phyloP scores from a whole-genome alignment of 2,329 filamentous ascomycete genomes.

The Calonectria naviculata region DNA sequence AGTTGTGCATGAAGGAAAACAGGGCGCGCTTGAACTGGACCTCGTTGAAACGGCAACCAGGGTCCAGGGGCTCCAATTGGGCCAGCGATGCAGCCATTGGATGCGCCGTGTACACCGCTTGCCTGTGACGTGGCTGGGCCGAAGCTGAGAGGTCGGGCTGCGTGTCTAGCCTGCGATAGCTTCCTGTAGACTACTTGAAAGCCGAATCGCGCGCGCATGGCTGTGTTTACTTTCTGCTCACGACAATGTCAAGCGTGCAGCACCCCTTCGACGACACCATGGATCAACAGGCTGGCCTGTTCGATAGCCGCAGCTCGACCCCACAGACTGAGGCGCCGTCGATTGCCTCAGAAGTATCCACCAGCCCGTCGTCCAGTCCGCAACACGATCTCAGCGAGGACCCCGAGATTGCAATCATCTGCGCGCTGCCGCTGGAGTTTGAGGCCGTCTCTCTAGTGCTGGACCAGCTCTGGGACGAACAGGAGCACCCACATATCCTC shows the following conservation, averaged over 20 bases:
- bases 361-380: not conserved
- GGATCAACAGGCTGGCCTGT: not conserved
- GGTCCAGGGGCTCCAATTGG: not conserved
- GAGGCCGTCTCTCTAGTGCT: not conserved
- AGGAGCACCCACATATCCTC: not conserved
- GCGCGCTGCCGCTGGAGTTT: not conserved
- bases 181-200: not conserved
- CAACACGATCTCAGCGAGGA: not conserved
- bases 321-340: not conserved
- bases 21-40: not conserved
- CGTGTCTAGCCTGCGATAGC: not conserved
- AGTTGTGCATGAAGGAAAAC: not conserved
- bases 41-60: not conserved
- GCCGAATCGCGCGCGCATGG: not conserved
- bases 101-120: not conserved
- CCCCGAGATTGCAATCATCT: not conserved
- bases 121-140: constrained; percentile 3
- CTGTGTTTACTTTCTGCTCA: not conserved
- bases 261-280: not conserved
- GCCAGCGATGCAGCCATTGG: not conserved
- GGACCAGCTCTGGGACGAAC: not conserved
- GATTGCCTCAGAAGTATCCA: not conserved
- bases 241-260: not conserved
- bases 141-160: not conserved
- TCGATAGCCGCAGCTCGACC: not conserved